Evolutionary conservation across 257 asterid species (phyloP).

Genomic region (Solanum chaucha): DNA sequence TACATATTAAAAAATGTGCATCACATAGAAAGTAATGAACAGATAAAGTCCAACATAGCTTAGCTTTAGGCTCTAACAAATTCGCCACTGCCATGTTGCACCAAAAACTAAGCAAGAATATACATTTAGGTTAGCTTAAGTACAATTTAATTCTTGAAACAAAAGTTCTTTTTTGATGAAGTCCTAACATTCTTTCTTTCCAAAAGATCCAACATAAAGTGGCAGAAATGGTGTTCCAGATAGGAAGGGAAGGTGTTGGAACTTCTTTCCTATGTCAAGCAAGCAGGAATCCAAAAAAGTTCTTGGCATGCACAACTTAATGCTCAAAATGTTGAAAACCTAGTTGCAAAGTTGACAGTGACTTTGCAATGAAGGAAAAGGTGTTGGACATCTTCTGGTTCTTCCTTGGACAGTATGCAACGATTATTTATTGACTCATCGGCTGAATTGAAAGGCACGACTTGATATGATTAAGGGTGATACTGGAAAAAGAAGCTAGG

Average conservation of each 20-base stretch:
- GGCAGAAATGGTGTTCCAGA: background rate
- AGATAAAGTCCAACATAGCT: background rate
- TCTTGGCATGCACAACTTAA: background rate
- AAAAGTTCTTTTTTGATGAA: background rate
- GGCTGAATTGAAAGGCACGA: background rate
- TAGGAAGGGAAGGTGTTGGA: background rate
- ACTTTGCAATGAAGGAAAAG: background rate
- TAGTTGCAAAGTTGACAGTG: background rate
- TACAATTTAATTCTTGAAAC: background rate
- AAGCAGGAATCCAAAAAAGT: slow-evolving; percentile 24
- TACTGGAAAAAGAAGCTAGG: background rate
- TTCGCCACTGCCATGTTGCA: background rate
- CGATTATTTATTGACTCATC: background rate
- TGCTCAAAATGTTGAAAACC: background rate
- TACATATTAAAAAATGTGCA: background rate
- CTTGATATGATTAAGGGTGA: background rate
- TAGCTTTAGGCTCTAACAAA: background rate
- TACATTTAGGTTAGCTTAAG: background rate
- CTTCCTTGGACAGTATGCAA: background rate
- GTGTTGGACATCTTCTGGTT: background rate
- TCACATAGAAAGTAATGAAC: background rate
- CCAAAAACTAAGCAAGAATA: background rate
- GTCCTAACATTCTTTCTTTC: background rate
- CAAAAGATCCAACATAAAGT: background rate
- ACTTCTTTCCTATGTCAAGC: background rate